Percentiles rank a stretch among this genome's conserved stretches.
These are phyloP conservation scores for Aureobasidium namibiae DNA, from an alignment of 2,329 filamentous ascomycete genomes.

Conservation along the genomic window DNA sequence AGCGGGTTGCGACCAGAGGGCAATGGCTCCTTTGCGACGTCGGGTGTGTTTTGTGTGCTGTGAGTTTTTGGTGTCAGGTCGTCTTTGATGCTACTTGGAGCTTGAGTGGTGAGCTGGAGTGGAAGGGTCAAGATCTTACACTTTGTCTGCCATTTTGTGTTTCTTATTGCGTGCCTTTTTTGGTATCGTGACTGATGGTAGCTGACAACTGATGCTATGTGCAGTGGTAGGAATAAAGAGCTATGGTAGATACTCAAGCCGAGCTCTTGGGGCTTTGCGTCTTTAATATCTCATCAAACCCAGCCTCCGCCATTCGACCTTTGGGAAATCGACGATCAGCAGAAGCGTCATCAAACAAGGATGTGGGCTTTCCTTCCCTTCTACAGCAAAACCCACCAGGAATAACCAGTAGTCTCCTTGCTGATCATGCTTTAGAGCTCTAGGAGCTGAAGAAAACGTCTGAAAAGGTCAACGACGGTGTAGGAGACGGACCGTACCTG, in stretches of 20 bases:
- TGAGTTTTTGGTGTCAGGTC: too few species aligned
- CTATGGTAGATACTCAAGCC: not conserved
- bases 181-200: not conserved
- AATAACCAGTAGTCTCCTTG: not conserved
- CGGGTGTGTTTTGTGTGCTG: not conserved
- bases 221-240: not conserved
- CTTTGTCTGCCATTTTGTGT: not conserved
- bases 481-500: constrained; percentile 6
- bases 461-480: not conserved
- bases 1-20: not conserved
- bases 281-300: too few species aligned
- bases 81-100: too few species aligned
- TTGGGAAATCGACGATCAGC: too few species aligned
- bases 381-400: not conserved
- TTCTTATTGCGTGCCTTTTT: not conserved
- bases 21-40: constrained; percentile 3
- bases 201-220: not conserved
- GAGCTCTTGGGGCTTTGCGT: not conserved
- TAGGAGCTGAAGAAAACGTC: not conserved
- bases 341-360: not conserved
- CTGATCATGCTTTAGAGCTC: not conserved
- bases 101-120: not conserved
- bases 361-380: not conserved
- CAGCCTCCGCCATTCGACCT: too few species aligned
- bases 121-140: not conserved